Evolutionary conservation across 495 filamentous ascomycete species (phyloP), one percentile per base, ranked within the genome.

Genomic region (Durotheca rogersii): DNA sequence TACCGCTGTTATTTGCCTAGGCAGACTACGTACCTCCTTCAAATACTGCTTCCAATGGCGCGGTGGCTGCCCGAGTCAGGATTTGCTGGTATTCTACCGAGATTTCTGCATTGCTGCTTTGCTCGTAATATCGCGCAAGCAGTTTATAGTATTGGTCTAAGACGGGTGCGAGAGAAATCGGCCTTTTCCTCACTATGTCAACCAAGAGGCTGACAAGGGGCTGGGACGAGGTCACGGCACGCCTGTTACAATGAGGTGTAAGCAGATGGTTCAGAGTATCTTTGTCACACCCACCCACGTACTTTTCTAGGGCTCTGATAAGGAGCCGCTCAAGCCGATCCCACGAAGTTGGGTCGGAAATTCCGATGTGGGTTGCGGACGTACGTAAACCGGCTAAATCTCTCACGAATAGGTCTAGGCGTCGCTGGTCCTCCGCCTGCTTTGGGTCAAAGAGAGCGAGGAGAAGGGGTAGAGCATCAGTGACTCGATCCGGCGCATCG

Each of bases 301-400:
- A 67, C 65, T 59, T 61, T 21, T 71, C 58, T 12, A 75, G 50
- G 29, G 66, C 62, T 21, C 44, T 43, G 17, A 74, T 42, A 0
- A 74, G 42, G n/a, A 69, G 47, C 11, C 57, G 49, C 18, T 60
- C 64, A 10, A 77, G 53, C 42, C 61, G 66, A 27, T 57, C 55
- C 53, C 72, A 60, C 3, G 68, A 60, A 19, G 46, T 36, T 0
- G 30, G 25, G 19, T 56, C 39, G 15, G 72, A 70, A 30, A 53
- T 43, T 35, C 27, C 36, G 18, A 71, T 66, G 14, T 62, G 58
- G 1, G 61, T 53, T 5, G 63, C 30, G 3, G 30, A 12, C 17
- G 43, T 23, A 4, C 35, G 45, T 15, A 62, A 49, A n/a, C 17
- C 15, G 11, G 17, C 41, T n/a, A 74, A 56, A 43, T 75, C 71